Percentiles rank a stretch among this genome's conserved stretches.
Conservation (phyloP, 371 early-diverging fungal genomes). For the Actinomortierella wolfii region DNA sequence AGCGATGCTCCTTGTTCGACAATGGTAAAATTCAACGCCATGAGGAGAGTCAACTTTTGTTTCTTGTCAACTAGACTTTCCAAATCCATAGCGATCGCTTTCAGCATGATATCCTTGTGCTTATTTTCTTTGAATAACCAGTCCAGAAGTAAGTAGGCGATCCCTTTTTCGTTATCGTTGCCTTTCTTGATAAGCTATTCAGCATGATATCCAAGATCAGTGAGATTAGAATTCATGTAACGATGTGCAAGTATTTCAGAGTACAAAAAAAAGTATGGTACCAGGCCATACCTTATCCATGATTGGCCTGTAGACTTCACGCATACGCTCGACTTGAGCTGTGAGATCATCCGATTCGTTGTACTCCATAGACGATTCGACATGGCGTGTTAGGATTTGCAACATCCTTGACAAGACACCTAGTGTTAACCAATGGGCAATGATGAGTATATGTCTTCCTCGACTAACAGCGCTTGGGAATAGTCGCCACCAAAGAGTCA, state of each 20-base stretch:
- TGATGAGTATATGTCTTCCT: neutral
- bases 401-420: neutral
- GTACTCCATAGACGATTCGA: neutral
- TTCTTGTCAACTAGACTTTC: slow-evolving; percentile 12
- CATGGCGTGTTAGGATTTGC: slow-evolving; percentile 6
- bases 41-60: slow-evolving; percentile 16
- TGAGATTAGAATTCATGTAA: neutral
- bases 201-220: neutral
- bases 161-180: slow-evolving; percentile 16
- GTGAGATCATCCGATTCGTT: neutral
- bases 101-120: slow-evolving; percentile 2
- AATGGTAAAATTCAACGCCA: slow-evolving; percentile 7
- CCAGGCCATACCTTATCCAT: slow-evolving; percentile 22
- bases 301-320: slow-evolving; percentile 19
- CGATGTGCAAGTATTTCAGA: neutral
- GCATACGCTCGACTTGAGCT: slow-evolving; percentile 3
- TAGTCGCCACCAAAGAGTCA: neutral
- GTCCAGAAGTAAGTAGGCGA: slow-evolving; percentile 20
- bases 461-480: neutral
- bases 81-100: slow-evolving; percentile 13
- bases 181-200: slow-evolving; percentile 30
- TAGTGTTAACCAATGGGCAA: neutral
- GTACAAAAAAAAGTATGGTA: neutral
- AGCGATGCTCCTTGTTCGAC: too few species aligned
- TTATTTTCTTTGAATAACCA: slow-evolving; percentile 22